Evolutionary conservation across 2,329 filamentous ascomycete genomes (phyloP).

Genomic region (Orbilia brochopaga): DNA sequence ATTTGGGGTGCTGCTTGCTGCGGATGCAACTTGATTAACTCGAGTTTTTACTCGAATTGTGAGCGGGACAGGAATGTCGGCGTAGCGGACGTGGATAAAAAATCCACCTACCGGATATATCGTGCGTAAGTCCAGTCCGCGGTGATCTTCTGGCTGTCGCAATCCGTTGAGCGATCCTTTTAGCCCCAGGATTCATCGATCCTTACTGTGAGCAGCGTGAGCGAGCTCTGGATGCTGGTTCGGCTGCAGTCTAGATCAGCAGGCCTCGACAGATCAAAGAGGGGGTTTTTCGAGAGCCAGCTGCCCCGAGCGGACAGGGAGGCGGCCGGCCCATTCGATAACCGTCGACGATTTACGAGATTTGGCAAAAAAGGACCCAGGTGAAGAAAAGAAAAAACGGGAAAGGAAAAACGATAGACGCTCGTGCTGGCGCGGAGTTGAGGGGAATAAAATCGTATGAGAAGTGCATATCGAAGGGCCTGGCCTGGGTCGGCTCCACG

Average conservation of each 20-base stretch:
- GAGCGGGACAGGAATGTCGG: constrained; percentile 1
- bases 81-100: not conserved
- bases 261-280: constrained; percentile 10
- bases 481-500: constrained; percentile 15
- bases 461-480: constrained; percentile 6
- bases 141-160: not conserved
- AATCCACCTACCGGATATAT: constrained; percentile 10
- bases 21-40: not conserved
- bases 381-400: constrained; percentile 1
- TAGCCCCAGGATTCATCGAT: constrained; percentile 27
- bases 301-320: constrained; percentile 9
- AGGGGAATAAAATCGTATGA: constrained; percentile 27
- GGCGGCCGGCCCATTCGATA: not conserved
- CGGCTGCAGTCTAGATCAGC: constrained; percentile 28
- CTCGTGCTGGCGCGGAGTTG: constrained; percentile 40
- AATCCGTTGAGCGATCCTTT: constrained; percentile 30
- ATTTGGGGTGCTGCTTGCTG: constrained; percentile 34
- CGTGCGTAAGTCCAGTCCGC: not conserved
- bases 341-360: constrained; percentile 5
- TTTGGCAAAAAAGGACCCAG: not conserved
- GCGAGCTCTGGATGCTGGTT: constrained; percentile 18
- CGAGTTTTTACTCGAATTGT: not conserved
- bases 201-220: constrained; percentile 26
- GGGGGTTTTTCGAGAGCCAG: not conserved
- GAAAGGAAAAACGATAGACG: constrained; percentile 18